Evolutionary conservation across 2,329 filamentous ascomycete species (phyloP), one percentile per base, ranked within the genome.

Genomic region (Cordyceps tenuipes): DNA sequence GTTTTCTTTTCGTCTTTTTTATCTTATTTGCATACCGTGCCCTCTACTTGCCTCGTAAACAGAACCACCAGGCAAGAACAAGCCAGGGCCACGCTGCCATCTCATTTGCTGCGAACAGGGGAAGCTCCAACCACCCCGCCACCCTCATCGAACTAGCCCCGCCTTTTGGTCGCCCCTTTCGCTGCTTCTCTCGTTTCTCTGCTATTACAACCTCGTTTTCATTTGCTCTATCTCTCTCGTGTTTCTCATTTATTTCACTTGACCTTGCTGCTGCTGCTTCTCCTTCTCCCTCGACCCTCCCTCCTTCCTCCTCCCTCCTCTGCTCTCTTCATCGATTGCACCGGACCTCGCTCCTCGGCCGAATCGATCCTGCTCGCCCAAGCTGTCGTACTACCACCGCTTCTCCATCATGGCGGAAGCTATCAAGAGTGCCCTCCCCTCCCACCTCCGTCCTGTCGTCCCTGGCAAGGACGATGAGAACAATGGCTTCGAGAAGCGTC

Each of bases 401-500:
- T 62, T 64, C 55, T 62, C 66, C 69, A 76, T 70, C 69, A 93
- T 93, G 88, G 86, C 89, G 65, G 81, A 84, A 70, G 79, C 79
- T 67, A 78, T 86, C 68, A 91, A 84, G 79, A 86, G 84, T 76
- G 89, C 90, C 65, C 79, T 97, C 68, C 91, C 92, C 65, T 81
- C 89, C 48, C 93, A 95, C 81, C 82, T 97, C 69, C 93, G 91
- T 82, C 82, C 86, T 63, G 73, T 68, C 59, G 36, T 86, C 63
- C 73, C 68, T 55, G 44, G 39, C 52, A 44, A 55, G 51, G 57
- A 43, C 48, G 73, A 72, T 63, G 75, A 73, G 41, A 77, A 78
- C 63, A 70, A 70, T 64, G 77, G 77, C 65, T 80, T 85, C 65
- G 77, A 81, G 68, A 79, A 81, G 64, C 85, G 86, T 72, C 89